Evolutionary conservation across 1,139 yeast species (phyloP).

Genomic region (Debaryomyces nepalensis): DNA sequence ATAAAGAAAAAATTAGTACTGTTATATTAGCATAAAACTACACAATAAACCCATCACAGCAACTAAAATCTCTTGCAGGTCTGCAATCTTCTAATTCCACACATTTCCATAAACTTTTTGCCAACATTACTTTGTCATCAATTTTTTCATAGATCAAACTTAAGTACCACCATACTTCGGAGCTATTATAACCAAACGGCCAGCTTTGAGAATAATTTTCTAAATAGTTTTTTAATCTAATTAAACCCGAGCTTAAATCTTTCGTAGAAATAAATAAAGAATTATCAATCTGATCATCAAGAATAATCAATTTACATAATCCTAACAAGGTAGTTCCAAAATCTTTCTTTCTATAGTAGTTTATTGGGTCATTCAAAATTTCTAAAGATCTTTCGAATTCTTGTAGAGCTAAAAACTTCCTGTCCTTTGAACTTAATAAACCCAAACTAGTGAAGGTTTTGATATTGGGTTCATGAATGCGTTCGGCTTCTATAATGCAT

Average conservation of each 20-base stretch:
- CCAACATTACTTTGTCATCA: conserved; percentile 58
- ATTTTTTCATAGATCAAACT: conserved; percentile 66
- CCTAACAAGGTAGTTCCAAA: conserved; percentile 71
- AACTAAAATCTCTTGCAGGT: conserved; percentile 57
- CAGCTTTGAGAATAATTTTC: conserved; percentile 53
- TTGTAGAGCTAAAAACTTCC: conserved; percentile 57
- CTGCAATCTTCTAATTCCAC: conserved; percentile 68
- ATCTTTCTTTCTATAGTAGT: conserved; percentile 34
- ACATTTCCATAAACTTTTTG: conserved; percentile 65
- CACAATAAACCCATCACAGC: conserved; percentile 26
- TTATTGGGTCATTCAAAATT: conserved; percentile 26
- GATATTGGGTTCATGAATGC: conserved; percentile 51
- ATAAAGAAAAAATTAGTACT: not conserved
- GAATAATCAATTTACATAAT: conserved; percentile 58
- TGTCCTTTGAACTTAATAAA: conserved; percentile 43
- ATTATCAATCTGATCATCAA: conserved; percentile 39
- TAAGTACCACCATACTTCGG: conserved; percentile 78
- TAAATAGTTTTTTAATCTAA: conserved; percentile 64
- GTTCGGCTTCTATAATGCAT: conserved; percentile 75
- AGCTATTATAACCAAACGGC: conserved; percentile 58
- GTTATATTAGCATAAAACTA: not conserved
- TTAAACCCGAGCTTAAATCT: conserved; percentile 67
- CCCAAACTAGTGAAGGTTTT: conserved; percentile 63
- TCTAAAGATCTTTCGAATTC: conserved; percentile 74
- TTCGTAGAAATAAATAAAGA: conserved; percentile 47